Evolutionary conservation across 2,329 filamentous ascomycete species (phyloP).

Genomic region (Cyphellophora attinorum): DNA sequence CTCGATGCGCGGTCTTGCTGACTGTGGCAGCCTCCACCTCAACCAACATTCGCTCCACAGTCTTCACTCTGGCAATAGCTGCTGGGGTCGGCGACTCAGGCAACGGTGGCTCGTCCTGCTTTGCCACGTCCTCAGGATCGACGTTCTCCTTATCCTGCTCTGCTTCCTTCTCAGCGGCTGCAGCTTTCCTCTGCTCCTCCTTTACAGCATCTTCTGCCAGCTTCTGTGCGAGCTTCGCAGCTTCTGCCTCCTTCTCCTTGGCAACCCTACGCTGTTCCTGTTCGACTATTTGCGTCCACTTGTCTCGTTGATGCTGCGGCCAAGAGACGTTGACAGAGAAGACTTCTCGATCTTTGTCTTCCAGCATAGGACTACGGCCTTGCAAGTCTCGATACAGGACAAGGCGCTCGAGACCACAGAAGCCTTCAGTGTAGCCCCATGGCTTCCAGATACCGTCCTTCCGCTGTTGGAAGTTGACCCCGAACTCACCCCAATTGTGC

Average conservation of each 20-base stretch:
- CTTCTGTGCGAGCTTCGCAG: constrained; percentile 5
- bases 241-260: constrained; percentile 8
- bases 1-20: too few species aligned
- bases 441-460: constrained; percentile 10
- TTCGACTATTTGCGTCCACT: constrained; percentile 8
- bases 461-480: constrained; percentile 15
- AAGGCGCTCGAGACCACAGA: constrained; percentile 18
- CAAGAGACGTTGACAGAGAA: constrained; percentile 18
- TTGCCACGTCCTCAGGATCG: too few species aligned
- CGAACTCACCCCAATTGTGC: constrained; percentile 16
- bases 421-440: constrained; percentile 19
- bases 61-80: too few species aligned
- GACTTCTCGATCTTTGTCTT: constrained; percentile 18
- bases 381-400: constrained; percentile 12
- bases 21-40: too few species aligned
- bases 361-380: constrained; percentile 18
- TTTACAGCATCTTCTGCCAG: background rate
- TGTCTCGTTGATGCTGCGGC: constrained; percentile 17
- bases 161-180: background rate
- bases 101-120: too few species aligned
- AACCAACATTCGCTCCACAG: too few species aligned
- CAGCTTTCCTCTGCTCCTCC: background rate
- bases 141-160: background rate
- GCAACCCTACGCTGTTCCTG: constrained; percentile 6
- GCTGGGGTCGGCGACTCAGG: too few species aligned